Percentiles rank a stretch among this genome's conserved stretches.
Conservation (phyloP, 2,329 filamentous ascomycete species). For the Xylaria sp. region DNA sequence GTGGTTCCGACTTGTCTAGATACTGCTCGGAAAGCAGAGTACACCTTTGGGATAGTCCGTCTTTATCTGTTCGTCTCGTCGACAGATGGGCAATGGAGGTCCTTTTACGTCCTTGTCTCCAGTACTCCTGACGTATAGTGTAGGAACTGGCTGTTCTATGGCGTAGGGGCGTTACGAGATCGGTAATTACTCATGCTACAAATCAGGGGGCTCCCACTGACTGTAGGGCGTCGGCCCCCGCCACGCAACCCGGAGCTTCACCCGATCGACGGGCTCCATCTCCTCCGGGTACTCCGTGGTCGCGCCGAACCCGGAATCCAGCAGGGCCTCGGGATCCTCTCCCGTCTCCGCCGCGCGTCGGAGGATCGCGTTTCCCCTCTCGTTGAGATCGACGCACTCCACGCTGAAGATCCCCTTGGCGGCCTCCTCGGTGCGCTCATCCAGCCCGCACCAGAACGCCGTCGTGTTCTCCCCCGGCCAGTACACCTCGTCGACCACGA, state of each 20-base stretch:
- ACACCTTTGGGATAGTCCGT: too few relatives aligned
- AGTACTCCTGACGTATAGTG: too few relatives aligned
- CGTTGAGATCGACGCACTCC: not conserved
- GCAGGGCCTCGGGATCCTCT: not conserved
- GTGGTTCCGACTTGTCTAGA: too few relatives aligned
- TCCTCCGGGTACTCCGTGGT: not conserved
- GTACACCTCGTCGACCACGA: not conserved
- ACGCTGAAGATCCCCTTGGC: constrained; percentile 41
- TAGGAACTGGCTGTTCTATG: too few relatives aligned
- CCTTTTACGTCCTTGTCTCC: too few relatives aligned
- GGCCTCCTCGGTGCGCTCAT: constrained; percentile 38
- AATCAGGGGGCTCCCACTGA: not conserved
- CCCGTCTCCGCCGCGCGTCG: not conserved
- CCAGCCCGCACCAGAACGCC: constrained; percentile 7
- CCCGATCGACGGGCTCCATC: not conserved
- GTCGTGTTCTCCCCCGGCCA: constrained; percentile 5
- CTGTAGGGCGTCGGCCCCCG: not conserved
- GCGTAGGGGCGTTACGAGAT: too few relatives aligned
- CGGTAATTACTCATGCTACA: too few relatives aligned
- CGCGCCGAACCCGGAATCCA: not conserved
- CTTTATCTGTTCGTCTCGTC: too few relatives aligned
- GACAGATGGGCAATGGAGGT: too few relatives aligned
- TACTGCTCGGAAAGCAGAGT: too few relatives aligned
- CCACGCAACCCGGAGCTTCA: not conserved
- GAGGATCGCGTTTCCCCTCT: constrained; percentile 6